A percentile compares a stretch with the other conserved stretches of the same genome.
Conservation (phyloP, 768 basidiomycete species). For the Suillus spraguei region DNA sequence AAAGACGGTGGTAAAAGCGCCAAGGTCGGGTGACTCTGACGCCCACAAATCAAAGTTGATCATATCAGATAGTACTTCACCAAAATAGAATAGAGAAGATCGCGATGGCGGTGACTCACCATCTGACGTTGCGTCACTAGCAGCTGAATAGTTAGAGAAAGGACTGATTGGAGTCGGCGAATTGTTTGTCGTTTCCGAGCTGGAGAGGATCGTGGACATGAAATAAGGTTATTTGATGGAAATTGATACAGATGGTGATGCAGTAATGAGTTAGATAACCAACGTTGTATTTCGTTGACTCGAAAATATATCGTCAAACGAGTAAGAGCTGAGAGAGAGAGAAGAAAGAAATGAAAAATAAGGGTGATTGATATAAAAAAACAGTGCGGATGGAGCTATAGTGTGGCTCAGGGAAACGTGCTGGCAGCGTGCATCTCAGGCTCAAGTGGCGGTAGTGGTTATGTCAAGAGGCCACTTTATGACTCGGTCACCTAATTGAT, state of each 20-base stretch:
- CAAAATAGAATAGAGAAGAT: background rate
- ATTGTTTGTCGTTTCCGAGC: conserved; percentile 37
- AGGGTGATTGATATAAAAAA: background rate
- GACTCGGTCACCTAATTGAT: background rate
- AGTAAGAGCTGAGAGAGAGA: background rate
- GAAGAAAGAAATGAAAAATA: background rate
- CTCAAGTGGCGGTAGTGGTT: background rate
- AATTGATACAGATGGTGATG: conserved; percentile 4
- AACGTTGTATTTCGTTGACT: conserved; percentile 3
- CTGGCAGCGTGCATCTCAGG: conserved; percentile 10
- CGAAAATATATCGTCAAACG: conserved; percentile 2
- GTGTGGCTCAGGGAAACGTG: conserved; percentile 6
- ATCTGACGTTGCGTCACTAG: conserved; percentile 58
- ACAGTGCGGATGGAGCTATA: background rate
- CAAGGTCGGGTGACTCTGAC: conserved; percentile 69
- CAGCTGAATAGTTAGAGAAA: conserved; percentile 39
- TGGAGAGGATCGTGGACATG: conserved; percentile 35
- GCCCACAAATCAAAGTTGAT: background rate
- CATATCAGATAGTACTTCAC: background rate
- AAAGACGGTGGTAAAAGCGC: conserved; percentile 70
- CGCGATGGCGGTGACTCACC: conserved; percentile 28
- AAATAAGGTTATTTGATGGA: conserved; percentile 12
- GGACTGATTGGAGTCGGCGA: conserved; percentile 40
- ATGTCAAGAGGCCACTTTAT: background rate
- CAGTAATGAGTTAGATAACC: background rate